A percentile compares a stretch with the other conserved stretches of the same genome.
phyloP scores from a whole-genome alignment of 306 rosid genomes.

The Prunus padus region DNA sequence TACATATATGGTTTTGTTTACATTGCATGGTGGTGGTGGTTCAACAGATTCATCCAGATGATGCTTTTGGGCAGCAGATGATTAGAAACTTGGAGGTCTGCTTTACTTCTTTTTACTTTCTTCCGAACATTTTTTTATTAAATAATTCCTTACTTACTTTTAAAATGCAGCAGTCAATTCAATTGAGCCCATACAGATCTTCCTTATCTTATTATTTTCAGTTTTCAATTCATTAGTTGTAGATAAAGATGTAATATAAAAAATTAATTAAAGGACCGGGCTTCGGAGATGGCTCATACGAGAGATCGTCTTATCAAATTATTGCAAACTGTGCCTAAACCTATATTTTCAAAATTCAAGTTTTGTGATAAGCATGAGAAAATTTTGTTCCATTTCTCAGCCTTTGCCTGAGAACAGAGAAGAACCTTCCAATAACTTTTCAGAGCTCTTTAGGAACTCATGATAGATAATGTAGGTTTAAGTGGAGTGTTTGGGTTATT shows the following conservation, averaged over 20 bases:
- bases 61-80: conserved; percentile 98
- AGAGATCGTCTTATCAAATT: background rate
- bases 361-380: background rate
- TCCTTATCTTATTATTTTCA: background rate
- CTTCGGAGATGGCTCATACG: background rate
- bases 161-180: background rate
- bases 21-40: conserved; percentile 27
- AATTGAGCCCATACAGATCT: background rate
- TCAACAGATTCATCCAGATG: conserved; percentile 85
- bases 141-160: background rate
- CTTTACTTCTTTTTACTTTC: background rate
- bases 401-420: background rate
- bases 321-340: background rate
- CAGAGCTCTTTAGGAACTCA: background rate
- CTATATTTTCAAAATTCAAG: background rate
- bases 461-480: background rate
- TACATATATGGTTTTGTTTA: conserved; percentile 22
- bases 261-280: background rate
- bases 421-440: background rate
- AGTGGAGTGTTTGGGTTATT: no score
- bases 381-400: background rate
- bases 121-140: background rate
- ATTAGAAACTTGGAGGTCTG: conserved; percentile 86
- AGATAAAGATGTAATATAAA: background rate
- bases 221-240: background rate